Base-by-base conservation (phyloP, 345 rosid genomes). In the Excoecaria cochinchinensis region DNA sequence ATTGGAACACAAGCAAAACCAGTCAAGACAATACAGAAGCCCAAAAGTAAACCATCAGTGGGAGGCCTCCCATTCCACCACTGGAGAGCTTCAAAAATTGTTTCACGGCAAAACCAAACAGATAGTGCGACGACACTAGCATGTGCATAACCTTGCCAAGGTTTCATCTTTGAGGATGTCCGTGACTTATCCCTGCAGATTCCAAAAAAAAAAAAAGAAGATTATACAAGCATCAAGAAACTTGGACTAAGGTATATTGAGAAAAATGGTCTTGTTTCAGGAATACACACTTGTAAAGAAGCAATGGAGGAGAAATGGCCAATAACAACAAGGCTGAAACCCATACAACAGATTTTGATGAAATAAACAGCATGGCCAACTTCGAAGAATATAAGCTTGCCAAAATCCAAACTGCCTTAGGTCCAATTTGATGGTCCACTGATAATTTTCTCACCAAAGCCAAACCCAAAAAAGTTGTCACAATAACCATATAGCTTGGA, bases 1-100 rank as follows among this genome's bases (percentile, higher is more conserved):
- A 95, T 90, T 73, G 99, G 95, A 25, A 93, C 74, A 78, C 99
- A 93, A 52, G 97, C 98, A 83, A 95, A 81, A 76, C 98, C 99
- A 10, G 84, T 89, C 87, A 89, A 84, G 70, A 86, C 83, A 75
- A 91, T 89, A 77, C 93, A 93, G 89, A 85, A 87, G 78, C 99
- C 99, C 87, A 93, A 81, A 80, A 95, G 93, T 77, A 95, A 87
- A 82, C 97, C 95, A 87, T 93, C 99, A 70, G 97, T 89, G 17
- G 99, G 98, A 67, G 92, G 72, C 85, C 94, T 90, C 70, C 98
- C 97, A 72, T 89, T 80, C 99, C 98, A 95, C 99, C 96, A 90
- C 53, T 93, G 99, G 19, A 95, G 86, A 56, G 95, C 98, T 83
- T 95, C 98, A 82, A 93, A 95, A 72, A 93, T 91, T 40, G 98